Conservation (phyloP, 2,329 filamentous ascomycete species). For the Thielaviopsis musarum region DNA sequence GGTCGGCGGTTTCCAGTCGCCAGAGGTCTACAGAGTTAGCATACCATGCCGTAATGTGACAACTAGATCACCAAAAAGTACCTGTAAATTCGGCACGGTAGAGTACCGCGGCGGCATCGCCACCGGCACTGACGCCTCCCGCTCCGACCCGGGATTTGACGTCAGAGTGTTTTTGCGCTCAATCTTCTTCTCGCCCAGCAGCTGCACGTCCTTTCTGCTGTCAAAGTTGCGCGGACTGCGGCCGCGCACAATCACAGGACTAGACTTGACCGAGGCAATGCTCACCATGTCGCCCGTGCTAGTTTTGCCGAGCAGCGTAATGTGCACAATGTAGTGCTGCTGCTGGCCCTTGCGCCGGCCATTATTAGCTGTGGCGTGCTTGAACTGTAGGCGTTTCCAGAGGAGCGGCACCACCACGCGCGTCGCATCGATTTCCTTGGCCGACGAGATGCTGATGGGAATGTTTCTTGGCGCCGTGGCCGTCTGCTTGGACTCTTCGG, state of each 20-base stretch:
- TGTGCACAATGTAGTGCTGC: slow-evolving; percentile 81
- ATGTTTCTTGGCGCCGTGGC: slow-evolving; percentile 35
- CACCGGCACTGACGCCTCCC: slow-evolving; percentile 7
- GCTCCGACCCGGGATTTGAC: slow-evolving; percentile 14
- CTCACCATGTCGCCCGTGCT: slow-evolving; percentile 47
- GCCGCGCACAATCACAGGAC: slow-evolving; percentile 87
- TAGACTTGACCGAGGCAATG: slow-evolving; percentile 75
- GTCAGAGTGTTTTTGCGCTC: slow-evolving; percentile 26
- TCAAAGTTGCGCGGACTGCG: slow-evolving; percentile 90
- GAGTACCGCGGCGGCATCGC: slow-evolving; percentile 16
- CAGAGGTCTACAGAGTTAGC: neutral
- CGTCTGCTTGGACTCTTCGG: slow-evolving; percentile 31
- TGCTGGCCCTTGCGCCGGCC: slow-evolving; percentile 85
- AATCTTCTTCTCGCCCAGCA: slow-evolving; percentile 38
- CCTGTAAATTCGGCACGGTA: neutral
- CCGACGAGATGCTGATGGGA: slow-evolving; percentile 36
- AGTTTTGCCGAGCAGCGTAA: slow-evolving; percentile 68
- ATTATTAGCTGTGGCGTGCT: slow-evolving; percentile 93
- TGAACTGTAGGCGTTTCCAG: slow-evolving; percentile 91
- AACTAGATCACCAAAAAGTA: neutral
- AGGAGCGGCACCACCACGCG: slow-evolving; percentile 68
- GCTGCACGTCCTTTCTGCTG: slow-evolving; percentile 67
- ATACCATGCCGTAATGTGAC: too few species aligned
- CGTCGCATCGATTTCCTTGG: slow-evolving; percentile 59
- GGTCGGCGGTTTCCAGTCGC: neutral